Percentiles rank a stretch among this genome's conserved stretches.
phyloP scores from a whole-genome alignment of 495 filamentous ascomycete genomes.

The Aspergillus ostianus region DNA sequence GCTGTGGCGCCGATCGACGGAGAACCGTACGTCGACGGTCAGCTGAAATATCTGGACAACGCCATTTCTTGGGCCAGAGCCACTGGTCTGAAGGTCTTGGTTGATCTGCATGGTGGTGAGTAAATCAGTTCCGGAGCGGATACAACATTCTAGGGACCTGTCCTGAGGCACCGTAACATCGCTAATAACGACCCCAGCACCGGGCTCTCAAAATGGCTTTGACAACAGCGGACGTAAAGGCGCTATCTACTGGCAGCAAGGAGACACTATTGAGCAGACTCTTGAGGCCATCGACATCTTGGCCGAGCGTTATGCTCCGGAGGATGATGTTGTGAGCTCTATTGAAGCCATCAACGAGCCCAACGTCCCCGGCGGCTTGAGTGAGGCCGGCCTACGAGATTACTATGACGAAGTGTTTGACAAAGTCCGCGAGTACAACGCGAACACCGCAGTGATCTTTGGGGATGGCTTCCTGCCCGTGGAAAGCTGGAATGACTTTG shows the following conservation, averaged over 20 bases:
- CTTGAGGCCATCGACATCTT: slow-evolving; percentile 58
- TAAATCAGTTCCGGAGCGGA: background rate
- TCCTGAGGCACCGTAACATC: background rate
- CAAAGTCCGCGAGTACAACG: slow-evolving; percentile 47
- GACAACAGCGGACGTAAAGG: slow-evolving; percentile 72
- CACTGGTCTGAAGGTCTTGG: slow-evolving; percentile 62
- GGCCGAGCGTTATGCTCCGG: slow-evolving; percentile 53
- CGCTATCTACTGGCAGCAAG: slow-evolving; percentile 61
- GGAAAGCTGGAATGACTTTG: slow-evolving; percentile 71
- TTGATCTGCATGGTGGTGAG: slow-evolving; percentile 70
- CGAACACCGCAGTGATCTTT: slow-evolving; percentile 58
- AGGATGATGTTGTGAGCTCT: slow-evolving; percentile 63
- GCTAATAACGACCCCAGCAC: slow-evolving; percentile 46
- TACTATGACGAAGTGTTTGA: slow-evolving; percentile 66
- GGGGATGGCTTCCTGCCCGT: slow-evolving; percentile 67
- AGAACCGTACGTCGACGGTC: slow-evolving; percentile 73
- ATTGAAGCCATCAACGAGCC: slow-evolving; percentile 78
- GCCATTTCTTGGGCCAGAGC: slow-evolving; percentile 67
- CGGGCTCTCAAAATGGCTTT: slow-evolving; percentile 80
- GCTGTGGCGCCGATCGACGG: slow-evolving; percentile 55
- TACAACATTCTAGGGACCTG: background rate
- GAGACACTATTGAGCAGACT: slow-evolving; percentile 55
- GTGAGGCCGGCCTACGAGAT: slow-evolving; percentile 50
- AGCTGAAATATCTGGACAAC: slow-evolving; percentile 61
- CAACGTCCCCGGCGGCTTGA: slow-evolving; percentile 51